A percentile compares a stretch with the other conserved stretches of the same genome.
Evolutionary conservation across 805 yeast genomes (phyloP).

Genomic region (Yarrowia porcina): DNA sequence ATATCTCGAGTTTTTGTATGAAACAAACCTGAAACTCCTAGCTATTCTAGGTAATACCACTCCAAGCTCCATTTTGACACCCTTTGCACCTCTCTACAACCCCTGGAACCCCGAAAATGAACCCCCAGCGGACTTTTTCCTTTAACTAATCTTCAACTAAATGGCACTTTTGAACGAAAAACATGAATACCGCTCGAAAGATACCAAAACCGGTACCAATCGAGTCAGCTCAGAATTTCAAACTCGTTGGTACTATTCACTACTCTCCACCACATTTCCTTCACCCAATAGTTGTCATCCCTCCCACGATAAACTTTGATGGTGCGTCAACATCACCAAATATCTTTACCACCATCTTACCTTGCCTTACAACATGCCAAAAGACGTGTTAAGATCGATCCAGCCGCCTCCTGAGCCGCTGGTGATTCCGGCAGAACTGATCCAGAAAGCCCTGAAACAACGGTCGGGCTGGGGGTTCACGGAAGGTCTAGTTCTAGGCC

Average conservation of each 20-base stretch:
- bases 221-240: not conserved
- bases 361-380: not conserved
- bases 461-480: conserved; percentile 24
- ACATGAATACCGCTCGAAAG: no score
- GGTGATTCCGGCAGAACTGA: conserved; percentile 10
- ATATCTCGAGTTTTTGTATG: not conserved
- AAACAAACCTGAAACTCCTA: no score
- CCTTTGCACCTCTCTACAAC: not conserved
- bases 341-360: not conserved
- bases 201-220: not conserved
- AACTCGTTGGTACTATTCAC: not conserved
- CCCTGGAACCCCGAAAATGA: not conserved
- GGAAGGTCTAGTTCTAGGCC: conserved; percentile 20
- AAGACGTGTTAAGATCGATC: not conserved
- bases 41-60: no score
- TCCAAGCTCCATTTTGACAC: not conserved
- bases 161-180: no score
- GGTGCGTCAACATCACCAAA: not conserved
- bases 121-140: not conserved
- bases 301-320: not conserved
- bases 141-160: not conserved
- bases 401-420: conserved; percentile 18
- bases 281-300: no score
- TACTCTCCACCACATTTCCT: not conserved
- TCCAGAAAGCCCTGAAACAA: not conserved